Evolutionary conservation across 176 grass and related monocot species (phyloP), one percentile per base, ranked within the genome.

Genomic region (Phoenix dactylifera): DNA sequence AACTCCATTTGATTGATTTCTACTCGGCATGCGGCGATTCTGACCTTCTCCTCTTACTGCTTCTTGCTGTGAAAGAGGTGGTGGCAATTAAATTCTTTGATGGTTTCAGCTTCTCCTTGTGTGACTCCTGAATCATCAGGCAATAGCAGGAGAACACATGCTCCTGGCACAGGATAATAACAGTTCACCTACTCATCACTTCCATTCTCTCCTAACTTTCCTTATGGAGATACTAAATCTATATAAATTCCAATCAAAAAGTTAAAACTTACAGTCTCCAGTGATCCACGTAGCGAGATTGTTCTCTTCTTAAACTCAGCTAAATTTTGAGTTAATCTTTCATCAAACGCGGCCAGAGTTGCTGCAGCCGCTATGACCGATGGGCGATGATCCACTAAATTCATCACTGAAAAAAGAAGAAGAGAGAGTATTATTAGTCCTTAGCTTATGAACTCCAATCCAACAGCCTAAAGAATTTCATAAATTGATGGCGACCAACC

Each of bases 61-160:
- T 50, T 22, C 32, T 64, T 18, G 39, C 49, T 15, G 39, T 4
- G 20, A 50, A 50, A 50, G 61, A 50, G 44, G 12, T 16, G 20
- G 61, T 64, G 19, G 19, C 32, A 6, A 9, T 50, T 18, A 51
- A n/a, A 16, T 22, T 50, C 61, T 16, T 64, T 50, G 18, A 28
- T 23, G 44, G 9, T 14, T 50, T 64, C 61, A 22, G 4, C 18
- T 24, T 64, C 61, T 64, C 22, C 57, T 59, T 29, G 57, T 16
- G 57, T 44, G 30, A 35, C 18, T 49, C 17, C 14, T 14, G 59
- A 22, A 62, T 14, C 28, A 62, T 62, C 16, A 62, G n/a, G 44
- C 10, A 3, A 19, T 62, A 62, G 59, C 59, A 62, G 59, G 59
- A 49, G 17, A 62, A 62, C n/a, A 22, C 59, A 62, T 48, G 17